These are phyloP conservation scores for Artemisia argyi DNA, from an alignment of 129 eudicot genomes.

Conservation along the genomic window DNA sequence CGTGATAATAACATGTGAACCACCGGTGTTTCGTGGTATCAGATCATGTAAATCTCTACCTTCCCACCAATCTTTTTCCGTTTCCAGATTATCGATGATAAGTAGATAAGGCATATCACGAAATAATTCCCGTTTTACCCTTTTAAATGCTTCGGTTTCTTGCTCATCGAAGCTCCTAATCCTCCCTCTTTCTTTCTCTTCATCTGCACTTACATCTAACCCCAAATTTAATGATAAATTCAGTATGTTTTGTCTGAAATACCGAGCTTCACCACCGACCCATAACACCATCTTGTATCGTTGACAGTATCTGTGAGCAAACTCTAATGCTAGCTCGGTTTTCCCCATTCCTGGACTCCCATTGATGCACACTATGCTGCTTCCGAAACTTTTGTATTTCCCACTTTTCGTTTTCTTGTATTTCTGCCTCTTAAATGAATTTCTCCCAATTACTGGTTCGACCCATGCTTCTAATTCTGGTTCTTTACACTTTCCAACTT, in stretches of 20 bases:
- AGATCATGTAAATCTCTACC: constrained; percentile 86
- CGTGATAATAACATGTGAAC: constrained; percentile 83
- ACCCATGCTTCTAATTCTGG: constrained; percentile 69
- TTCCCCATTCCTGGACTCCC: constrained; percentile 84
- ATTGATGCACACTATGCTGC: constrained; percentile 69
- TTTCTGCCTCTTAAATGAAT: constrained; percentile 56
- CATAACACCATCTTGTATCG: constrained; percentile 91
- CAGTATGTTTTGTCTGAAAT: constrained; percentile 74
- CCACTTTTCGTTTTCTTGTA: constrained; percentile 76
- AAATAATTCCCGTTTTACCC: constrained; percentile 79
- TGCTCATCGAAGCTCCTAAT: constrained; percentile 85
- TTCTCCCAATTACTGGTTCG: constrained; percentile 62
- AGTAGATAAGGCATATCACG: constrained; percentile 82
- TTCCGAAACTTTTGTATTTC: constrained; percentile 52
- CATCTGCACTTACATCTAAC: constrained; percentile 83
- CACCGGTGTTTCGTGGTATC: constrained; percentile 80
- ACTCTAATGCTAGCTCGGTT: constrained; percentile 85
- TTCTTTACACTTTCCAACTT: constrained; percentile 69
- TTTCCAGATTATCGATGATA: constrained; percentile 77
- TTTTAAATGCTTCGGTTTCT: constrained; percentile 85
- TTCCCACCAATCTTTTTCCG: constrained; percentile 97
- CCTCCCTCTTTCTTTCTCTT: constrained; percentile 90
- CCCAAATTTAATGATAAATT: constrained; percentile 70
- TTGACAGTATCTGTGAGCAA: constrained; percentile 68
- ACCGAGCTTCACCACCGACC: constrained; percentile 85